phyloP scores from a whole-genome alignment of 2,329 filamentous ascomycete genomes.

The Ascochyta lentis region DNA sequence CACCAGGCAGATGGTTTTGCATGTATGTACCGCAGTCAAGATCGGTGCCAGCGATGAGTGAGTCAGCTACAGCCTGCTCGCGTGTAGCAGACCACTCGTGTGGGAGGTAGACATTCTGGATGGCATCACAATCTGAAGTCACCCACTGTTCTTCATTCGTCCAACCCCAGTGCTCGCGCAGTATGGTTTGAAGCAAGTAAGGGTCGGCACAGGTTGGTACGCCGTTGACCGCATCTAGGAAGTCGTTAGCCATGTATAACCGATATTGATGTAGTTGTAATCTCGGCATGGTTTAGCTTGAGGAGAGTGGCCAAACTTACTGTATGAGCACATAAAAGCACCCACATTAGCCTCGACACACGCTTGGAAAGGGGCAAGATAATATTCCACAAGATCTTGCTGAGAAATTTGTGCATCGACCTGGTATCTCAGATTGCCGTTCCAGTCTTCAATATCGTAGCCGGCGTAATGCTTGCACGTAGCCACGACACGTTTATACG shows the following conservation, averaged over 20 bases:
- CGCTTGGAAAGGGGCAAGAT: constrained; percentile 68
- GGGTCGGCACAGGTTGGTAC: constrained; percentile 68
- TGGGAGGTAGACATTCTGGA: constrained; percentile 64
- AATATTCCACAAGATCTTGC: constrained; percentile 73
- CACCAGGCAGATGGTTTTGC: constrained; percentile 30
- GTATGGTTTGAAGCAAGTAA: constrained; percentile 68
- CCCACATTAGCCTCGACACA: constrained; percentile 56
- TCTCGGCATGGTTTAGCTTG: no score
- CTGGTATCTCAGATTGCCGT: constrained; percentile 48
- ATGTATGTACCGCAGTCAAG: constrained; percentile 34
- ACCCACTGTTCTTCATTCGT: constrained; percentile 67
- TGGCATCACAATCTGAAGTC: constrained; percentile 69
- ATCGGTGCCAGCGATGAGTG: constrained; percentile 37
- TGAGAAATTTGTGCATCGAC: constrained; percentile 64
- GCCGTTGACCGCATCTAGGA: constrained; percentile 65
- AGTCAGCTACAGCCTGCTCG: constrained; percentile 36
- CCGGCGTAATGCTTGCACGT: constrained; percentile 51
- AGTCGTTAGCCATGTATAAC: constrained; percentile 46
- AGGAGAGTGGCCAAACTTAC: constrained; percentile 10
- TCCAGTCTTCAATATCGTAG: constrained; percentile 43
- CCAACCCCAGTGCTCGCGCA: constrained; percentile 72
- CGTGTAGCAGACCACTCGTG: constrained; percentile 48
- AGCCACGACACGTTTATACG: constrained; percentile 36
- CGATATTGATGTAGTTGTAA: no score
- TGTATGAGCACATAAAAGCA: constrained; percentile 63